Evolutionary conservation across 2,329 filamentous ascomycete genomes (phyloP), one percentile per base, ranked within the genome.

Genomic region (Pseudogymnoascus sp.): DNA sequence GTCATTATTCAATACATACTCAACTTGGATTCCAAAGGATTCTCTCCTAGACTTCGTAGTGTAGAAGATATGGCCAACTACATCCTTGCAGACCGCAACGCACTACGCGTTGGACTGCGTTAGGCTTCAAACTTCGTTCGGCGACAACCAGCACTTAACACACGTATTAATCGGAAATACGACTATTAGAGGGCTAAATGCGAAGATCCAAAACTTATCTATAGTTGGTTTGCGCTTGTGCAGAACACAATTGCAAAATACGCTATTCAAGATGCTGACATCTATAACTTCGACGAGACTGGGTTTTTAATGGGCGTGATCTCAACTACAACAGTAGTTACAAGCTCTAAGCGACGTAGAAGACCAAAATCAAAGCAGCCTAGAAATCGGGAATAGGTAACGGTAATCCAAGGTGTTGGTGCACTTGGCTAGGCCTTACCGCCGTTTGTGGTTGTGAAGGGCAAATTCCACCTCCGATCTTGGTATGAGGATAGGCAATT

Each of bases 301-400:
- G 28, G 28, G 28, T 30, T 30, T 30, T 6, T 30, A 10, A 30
- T 30, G 6, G 28, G 28, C 9, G 6, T 26, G 3, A 26, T 26
- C 23, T 26, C 23, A 15, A 28, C 26, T 5, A 7, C 3, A 4
- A 67, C 59, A 57, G 65, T 67, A 23, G 48, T 68, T 56, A 67
- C 61, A 55, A 48, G 15, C 61, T 59, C 55, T 62, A 62, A 67
- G 59, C 9, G 38, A 19, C 10, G n/a, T 45, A 21, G 58, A 18
- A 58, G 62, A 45, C 57, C 57, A 41, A 61, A 55, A 48, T 33
- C 57, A 26, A 18, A 60, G 12, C 59, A 70, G 59, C 64, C 61
- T 60, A 62, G 63, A 15, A 70, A 68, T 63, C 35, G 64, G 15
- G 64, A 70, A 62, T 70, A 56, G 63, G 63, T 62, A 15, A 70